Evolutionary conservation across 192 early-diverging fungal species (phyloP).

Genomic region (Linnemannia elongata): DNA sequence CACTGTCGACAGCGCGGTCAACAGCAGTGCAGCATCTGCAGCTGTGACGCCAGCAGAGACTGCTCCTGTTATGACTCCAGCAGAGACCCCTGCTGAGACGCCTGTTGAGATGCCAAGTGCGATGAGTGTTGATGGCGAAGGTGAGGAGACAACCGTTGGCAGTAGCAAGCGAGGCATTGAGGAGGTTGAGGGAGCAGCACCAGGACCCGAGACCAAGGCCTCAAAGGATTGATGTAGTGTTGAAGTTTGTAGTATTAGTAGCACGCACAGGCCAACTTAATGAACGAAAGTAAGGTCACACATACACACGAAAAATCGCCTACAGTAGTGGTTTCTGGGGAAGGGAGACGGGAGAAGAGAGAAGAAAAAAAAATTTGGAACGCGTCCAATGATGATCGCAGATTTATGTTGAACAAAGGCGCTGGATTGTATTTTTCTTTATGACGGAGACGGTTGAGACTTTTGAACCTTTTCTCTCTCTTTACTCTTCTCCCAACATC

Average conservation of each 20-base stretch:
- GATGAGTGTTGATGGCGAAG: background rate
- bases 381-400: background rate
- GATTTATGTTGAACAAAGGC: too few species aligned
- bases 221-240: conserved; percentile 7
- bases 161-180: conserved; percentile 33
- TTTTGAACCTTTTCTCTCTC: too few species aligned
- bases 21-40: background rate
- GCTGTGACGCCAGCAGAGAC: background rate
- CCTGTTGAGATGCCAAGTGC: background rate
- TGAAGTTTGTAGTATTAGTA: background rate
- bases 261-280: background rate
- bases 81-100: background rate
- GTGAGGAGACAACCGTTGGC: background rate
- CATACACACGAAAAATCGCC: background rate
- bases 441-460: too few species aligned
- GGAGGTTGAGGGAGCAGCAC: conserved; percentile 29
- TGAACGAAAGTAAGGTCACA: background rate
- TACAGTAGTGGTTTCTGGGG: background rate
- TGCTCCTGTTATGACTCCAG: background rate
- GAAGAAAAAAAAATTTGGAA: conserved; percentile 1
- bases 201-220: conserved; percentile 27
- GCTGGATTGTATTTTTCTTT: background rate
- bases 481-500: too few species aligned
- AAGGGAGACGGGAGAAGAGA: too few species aligned
- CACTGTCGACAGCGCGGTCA: background rate